phyloP scores from a whole-genome alignment of 2,329 filamentous ascomycete genomes.

The Hortaea werneckii region DNA sequence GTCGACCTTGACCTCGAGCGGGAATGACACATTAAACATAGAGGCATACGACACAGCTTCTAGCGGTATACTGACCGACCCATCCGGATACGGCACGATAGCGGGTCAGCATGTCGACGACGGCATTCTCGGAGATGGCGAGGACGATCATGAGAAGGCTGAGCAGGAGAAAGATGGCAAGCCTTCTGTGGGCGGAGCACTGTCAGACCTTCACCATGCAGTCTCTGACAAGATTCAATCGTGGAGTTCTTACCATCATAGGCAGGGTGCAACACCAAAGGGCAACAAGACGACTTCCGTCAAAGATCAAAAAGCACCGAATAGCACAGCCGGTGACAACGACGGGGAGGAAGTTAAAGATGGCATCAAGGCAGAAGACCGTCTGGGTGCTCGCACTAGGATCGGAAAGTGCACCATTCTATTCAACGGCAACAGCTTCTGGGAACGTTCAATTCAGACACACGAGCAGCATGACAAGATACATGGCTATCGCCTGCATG shows the following conservation, averaged over 20 bases:
- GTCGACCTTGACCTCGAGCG: constrained; percentile 13
- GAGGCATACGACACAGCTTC: constrained; percentile 10
- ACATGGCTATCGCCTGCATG: constrained; percentile 33
- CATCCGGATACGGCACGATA: constrained; percentile 12
- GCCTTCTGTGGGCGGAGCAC: constrained; percentile 21
- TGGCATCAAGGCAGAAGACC: constrained; percentile 17
- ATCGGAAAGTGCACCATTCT: constrained; percentile 32
- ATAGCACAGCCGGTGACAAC: not conserved
- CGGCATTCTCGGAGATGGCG: constrained; percentile 10
- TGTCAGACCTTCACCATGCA: constrained; percentile 23
- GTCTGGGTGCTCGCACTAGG: constrained; percentile 21
- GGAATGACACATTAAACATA: constrained; percentile 3
- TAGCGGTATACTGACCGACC: constrained; percentile 14
- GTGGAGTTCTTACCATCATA: constrained; percentile 18
- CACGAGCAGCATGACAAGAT: constrained; percentile 32
- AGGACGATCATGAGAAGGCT: constrained; percentile 5
- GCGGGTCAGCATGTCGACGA: constrained; percentile 1
- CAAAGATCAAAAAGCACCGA: not conserved
- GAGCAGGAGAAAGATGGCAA: constrained; percentile 2
- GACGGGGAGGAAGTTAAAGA: constrained; percentile 16
- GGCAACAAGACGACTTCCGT: constrained; percentile 1
- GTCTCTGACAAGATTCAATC: constrained; percentile 23
- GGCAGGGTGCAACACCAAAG: not conserved
- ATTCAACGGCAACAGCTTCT: constrained; percentile 29
- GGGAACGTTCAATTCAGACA: constrained; percentile 32